Base-by-base conservation (phyloP, 2,329 filamentous ascomycete genomes). In the Fusarium floridanum region DNA sequence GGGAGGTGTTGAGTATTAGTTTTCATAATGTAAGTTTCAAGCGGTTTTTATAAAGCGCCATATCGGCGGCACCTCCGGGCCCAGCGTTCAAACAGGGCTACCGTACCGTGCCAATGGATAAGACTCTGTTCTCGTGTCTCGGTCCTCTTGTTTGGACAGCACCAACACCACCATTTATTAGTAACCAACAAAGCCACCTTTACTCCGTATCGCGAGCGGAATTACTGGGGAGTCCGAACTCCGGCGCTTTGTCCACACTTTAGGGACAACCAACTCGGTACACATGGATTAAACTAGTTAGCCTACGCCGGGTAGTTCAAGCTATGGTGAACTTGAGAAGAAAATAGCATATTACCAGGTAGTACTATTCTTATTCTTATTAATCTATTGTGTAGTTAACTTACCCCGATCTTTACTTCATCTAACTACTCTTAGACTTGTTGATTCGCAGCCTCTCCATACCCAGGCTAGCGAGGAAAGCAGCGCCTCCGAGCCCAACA, bases 371-470 rank as follows among this genome's bases (percentile, higher is more conserved):
- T 50, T 17, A 50, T 50, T 27, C 8, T 10, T 1, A 12, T 50
- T 2, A 24, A 16, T 29, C 24, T 17, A 6, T 11, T 11, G 1
- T 11, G 1, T 17, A 7, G 24, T 50, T 5, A 50, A 7, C 1
- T 9, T 17, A 3, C 2, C 24, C 3, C 4, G n/a, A 11, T 10
- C 1, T 27, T 50, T n/a, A 6, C 16, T 16, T 62, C 24, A 48
- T 10, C 29, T 66, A 36, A 10, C 29, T 66, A 32, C 66, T 64
- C 61, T 70, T 74, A 1, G 65, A 64, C 55, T 53, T 55, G 8
- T 53, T 55, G 8, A 77, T 76, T 4, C 60, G 70, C 17, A 22
- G 66, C 32, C 72, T 62, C 39, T 77, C 75, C 69, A 77, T 73
- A 5, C 75, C 65, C 9, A 76, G 37, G 10, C 73, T 75, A 2